Percentiles rank a stretch among this genome's conserved stretches.
Conservation (phyloP, 306 rosid genomes). For the Amphicarpaea edgeworthii region DNA sequence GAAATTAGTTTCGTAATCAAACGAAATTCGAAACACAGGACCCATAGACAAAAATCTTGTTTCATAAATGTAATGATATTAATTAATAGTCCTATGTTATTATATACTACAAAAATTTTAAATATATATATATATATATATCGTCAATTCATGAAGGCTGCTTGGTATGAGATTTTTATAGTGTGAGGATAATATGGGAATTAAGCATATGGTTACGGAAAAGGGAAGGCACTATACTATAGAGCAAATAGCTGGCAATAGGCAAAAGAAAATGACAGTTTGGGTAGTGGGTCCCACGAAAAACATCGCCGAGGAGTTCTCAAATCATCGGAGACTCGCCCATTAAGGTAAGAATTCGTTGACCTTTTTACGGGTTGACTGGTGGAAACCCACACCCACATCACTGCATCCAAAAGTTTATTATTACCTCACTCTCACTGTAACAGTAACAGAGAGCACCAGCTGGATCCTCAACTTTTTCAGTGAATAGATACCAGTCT, state of each 20-base stretch:
- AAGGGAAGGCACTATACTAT: conserved; percentile 19
- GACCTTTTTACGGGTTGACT: conserved; percentile 34
- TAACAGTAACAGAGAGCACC: too few relatives aligned
- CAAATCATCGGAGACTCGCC: neutral
- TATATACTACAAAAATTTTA: neutral
- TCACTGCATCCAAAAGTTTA: too few relatives aligned
- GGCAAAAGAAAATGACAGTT: conserved; percentile 42
- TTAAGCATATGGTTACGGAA: conserved; percentile 33
- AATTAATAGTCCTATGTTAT: neutral
- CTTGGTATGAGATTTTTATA: conserved; percentile 18
- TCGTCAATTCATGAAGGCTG: neutral
- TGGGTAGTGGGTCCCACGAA: conserved; percentile 49
- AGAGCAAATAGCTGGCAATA: conserved; percentile 60
- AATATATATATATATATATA: neutral
- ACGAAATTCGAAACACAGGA: too few relatives aligned
- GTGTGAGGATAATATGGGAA: conserved; percentile 45
- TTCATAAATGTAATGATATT: neutral
- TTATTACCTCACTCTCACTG: too few relatives aligned
- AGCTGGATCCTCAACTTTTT: too few relatives aligned
- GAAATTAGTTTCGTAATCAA: too few relatives aligned
- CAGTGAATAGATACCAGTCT: too few relatives aligned
- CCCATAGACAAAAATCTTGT: too few relatives aligned
- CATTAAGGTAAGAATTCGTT: conserved; percentile 32
- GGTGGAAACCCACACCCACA: conserved; percentile 21
- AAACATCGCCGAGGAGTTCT: neutral